phyloP scores from a whole-genome alignment of 2,329 filamentous ascomycete species.

The Aspergillus terreus region DNA sequence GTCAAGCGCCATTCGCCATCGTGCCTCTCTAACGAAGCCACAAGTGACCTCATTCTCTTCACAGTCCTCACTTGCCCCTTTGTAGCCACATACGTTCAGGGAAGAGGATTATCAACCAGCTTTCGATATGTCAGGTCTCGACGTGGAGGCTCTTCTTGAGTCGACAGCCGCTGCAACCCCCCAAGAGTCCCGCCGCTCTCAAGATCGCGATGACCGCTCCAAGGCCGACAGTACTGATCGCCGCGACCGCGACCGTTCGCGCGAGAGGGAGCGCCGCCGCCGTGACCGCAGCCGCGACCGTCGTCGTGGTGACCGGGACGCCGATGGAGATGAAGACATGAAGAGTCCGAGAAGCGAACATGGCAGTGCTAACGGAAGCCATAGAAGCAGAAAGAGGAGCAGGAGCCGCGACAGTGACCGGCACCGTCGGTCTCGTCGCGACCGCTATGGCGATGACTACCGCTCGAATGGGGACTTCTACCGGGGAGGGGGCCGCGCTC shows the following conservation, averaged over 20 bases:
- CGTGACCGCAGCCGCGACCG: constrained; percentile 58
- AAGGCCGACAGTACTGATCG: constrained; percentile 55
- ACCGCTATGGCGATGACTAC: constrained; percentile 56
- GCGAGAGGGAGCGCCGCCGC: constrained; percentile 56
- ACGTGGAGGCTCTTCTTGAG: constrained; percentile 89
- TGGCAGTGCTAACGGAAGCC: constrained; percentile 64
- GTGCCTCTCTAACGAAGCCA: constrained; percentile 29
- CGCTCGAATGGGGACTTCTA: constrained; percentile 67
- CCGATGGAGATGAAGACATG: constrained; percentile 55
- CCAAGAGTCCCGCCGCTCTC: constrained; percentile 35
- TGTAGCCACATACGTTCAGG: constrained; percentile 20
- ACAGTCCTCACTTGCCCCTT: constrained; percentile 20
- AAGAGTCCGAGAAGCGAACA: constrained; percentile 70
- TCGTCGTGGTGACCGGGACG: constrained; percentile 47
- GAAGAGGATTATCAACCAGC: constrained; percentile 20
- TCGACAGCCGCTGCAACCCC: constrained; percentile 64
- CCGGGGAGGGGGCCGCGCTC: constrained; percentile 60
- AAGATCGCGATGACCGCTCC: constrained; percentile 57
- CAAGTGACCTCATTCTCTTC: constrained; percentile 36
- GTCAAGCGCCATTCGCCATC: constrained; percentile 21
- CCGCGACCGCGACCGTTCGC: constrained; percentile 55
- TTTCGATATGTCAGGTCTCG: constrained; percentile 62
- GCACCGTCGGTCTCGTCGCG: constrained; percentile 68
- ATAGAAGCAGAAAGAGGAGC: constrained; percentile 77
- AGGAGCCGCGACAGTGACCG: constrained; percentile 69